Base-by-base conservation (phyloP, 2,329 filamentous ascomycete genomes). In the Fusarium chuoi region DNA sequence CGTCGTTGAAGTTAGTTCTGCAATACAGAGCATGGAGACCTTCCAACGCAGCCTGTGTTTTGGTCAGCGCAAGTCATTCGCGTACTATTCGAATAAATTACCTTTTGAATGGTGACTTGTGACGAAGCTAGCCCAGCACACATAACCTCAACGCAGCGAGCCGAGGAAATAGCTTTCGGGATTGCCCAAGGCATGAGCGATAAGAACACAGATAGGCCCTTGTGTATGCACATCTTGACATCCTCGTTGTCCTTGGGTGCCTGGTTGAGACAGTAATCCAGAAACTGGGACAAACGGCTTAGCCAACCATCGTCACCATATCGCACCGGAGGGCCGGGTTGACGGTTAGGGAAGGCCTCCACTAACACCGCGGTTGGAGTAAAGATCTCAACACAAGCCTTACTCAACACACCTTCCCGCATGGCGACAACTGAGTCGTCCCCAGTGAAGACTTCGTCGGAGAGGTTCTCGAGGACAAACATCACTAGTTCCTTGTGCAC, bases 321-420 rank as follows among this genome's bases (percentile, higher is more conserved):
- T 44, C 96, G 91, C 62, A 97, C 90, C 59, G 92, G 88, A 33
- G 91, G 86, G 52, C 88, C 89, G 44, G 88, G 81, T 73, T 94
- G 91, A 75, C 94, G 88, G 76, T 92, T 91, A 17, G 94, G 92
- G 78, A 95, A 94, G 30, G 92, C 88, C 73, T 97, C 92, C 70
- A 89, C 84, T 62, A 98, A 89, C 26, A 98, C 91, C 4, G 87
- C 84, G 30, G 90, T 87, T 3, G 96, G 94, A 1, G 95, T 97
- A 81, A 98, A 97, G 70, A 98, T 95, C 81, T 98, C 96, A 70
- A 98, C 94, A 78, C 96, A 93, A 17, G 94, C 94, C 80, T 94
- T 93, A 80, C 95, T 97, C 70, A 99, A 88, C 62, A 94, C 90
- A 58, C 92, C 93, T 80, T 96, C 94, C 73, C 96, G 91, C 78